Evolutionary conservation across 352 stramenopile genomes (phyloP).

Genomic region (Phytophthora sojae): DNA sequence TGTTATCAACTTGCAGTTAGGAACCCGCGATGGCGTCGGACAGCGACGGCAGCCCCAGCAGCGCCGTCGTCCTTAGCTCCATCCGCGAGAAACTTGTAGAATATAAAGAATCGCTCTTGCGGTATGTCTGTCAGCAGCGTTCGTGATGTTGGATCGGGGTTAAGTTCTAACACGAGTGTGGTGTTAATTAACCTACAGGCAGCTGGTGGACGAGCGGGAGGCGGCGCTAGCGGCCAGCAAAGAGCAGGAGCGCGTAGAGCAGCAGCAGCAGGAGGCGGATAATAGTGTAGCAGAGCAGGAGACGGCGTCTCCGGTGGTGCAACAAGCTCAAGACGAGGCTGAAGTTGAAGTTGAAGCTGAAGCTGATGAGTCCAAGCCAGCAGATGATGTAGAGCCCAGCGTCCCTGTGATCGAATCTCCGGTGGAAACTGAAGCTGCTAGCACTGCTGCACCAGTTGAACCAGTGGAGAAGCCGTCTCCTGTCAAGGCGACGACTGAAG

Average conservation of each 20-base stretch:
- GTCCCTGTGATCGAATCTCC: conserved; percentile 5
- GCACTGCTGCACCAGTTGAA: conserved; percentile 11
- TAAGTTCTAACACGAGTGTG: neutral
- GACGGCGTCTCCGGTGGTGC: neutral
- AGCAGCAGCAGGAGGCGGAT: conserved; percentile 17
- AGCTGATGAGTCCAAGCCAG: conserved; percentile 5
- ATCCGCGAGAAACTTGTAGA: conserved; percentile 75
- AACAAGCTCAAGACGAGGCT: neutral
- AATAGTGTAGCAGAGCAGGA: conserved; percentile 40
- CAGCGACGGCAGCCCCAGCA: conserved; percentile 42
- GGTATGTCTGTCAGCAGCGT: conserved; percentile 44
- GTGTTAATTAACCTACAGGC: conserved; percentile 38
- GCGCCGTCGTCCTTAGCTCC: conserved; percentile 52
- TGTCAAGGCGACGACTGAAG: conserved; percentile 1
- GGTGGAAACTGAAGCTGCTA: conserved; percentile 22
- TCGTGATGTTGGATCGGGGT: neutral
- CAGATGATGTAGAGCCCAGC: neutral
- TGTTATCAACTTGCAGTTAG: conserved; percentile 44
- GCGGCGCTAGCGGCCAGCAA: conserved; percentile 35
- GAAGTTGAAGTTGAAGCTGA: neutral
- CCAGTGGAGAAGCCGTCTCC: conserved; percentile 10
- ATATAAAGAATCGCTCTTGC: conserved; percentile 76
- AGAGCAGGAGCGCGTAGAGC: conserved; percentile 9
- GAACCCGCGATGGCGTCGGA: conserved; percentile 60
- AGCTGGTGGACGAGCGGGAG: conserved; percentile 68